These are phyloP conservation scores for Lactarius quietus DNA, from an alignment of 768 basidiomycete genomes.

Conservation along the genomic window DNA sequence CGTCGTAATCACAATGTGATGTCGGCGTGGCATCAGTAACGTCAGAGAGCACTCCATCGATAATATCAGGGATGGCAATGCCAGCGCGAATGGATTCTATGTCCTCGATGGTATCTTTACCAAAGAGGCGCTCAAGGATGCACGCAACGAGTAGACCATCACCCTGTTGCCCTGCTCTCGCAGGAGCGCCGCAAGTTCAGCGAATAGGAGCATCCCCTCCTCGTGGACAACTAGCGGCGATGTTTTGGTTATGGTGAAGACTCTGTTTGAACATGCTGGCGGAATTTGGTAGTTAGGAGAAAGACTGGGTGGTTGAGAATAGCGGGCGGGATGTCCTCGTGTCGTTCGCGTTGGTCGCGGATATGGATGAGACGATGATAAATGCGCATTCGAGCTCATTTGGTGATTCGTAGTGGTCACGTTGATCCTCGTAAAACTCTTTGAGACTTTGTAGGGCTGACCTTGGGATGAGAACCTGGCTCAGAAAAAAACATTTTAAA, in stretches of 20 bases:
- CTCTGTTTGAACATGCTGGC: slow-evolving; percentile 72
- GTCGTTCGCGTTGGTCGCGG: slow-evolving; percentile 75
- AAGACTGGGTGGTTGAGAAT: slow-evolving; percentile 74
- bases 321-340: slow-evolving; percentile 63
- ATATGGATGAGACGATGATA: slow-evolving; percentile 93
- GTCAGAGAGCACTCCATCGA: slow-evolving; percentile 50
- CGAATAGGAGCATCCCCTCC: slow-evolving; percentile 66
- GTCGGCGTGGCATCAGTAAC: slow-evolving; percentile 30
- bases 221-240: slow-evolving; percentile 59
- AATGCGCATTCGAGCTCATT: slow-evolving; percentile 95
- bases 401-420: slow-evolving; percentile 59
- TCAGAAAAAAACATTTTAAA: slow-evolving; percentile 7
- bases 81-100: slow-evolving; percentile 63
- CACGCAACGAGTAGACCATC: slow-evolving; percentile 89
- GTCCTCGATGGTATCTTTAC: slow-evolving; percentile 72
- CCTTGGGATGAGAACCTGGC: neutral
- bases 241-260: slow-evolving; percentile 74
- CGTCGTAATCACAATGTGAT: slow-evolving; percentile 21
- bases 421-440: slow-evolving; percentile 88
- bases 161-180: slow-evolving; percentile 59
- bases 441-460: slow-evolving; percentile 88
- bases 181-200: slow-evolving; percentile 56
- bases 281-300: slow-evolving; percentile 77
- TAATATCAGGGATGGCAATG: slow-evolving; percentile 57
- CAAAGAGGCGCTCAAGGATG: slow-evolving; percentile 82